These are phyloP conservation scores for Bryoerythrophyllum caledonicum DNA, from an alignment of 225 moss, liverwort and hornwort species.

Conservation along the genomic window DNA sequence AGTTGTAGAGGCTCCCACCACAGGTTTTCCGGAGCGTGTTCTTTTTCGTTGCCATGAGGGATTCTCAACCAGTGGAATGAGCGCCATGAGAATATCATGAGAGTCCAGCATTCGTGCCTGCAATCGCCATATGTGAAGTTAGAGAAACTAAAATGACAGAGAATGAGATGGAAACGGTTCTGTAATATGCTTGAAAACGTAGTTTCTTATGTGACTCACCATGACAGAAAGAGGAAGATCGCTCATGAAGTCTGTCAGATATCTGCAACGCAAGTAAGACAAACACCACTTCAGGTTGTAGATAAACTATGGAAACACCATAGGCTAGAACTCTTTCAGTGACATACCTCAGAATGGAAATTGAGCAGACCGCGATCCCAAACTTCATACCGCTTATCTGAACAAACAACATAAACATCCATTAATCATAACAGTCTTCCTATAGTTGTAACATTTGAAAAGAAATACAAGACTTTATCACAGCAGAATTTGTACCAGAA, in stretches of 20 bases:
- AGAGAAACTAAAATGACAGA: neutral
- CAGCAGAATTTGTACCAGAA: neutral
- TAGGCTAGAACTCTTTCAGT: neutral
- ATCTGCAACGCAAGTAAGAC: constrained; percentile 46
- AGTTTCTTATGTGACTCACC: constrained; percentile 24
- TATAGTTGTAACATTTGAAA: neutral
- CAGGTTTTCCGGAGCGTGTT: constrained; percentile 45
- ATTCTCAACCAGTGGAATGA: constrained; percentile 74
- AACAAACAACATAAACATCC: constrained; percentile 18
- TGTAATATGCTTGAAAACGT: neutral
- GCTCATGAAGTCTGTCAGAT: constrained; percentile 77
- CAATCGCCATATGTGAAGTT: neutral
- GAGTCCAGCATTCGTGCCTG: constrained; percentile 87
- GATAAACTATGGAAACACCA: neutral
- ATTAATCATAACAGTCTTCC: neutral
- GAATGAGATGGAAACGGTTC: neutral
- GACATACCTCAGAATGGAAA: constrained; percentile 68
- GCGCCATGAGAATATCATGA: constrained; percentile 87
- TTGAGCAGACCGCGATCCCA: constrained; percentile 73
- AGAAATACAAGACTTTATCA: neutral
- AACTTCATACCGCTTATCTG: constrained; percentile 63
- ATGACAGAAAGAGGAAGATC: constrained; percentile 50
- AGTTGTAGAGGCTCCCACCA: constrained; percentile 44
- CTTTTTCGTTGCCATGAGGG: constrained; percentile 87
- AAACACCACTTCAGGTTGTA: constrained; percentile 17